phyloP scores from a whole-genome alignment of 1,284 basidiomycete species.

The Coriolopsis trogii region DNA sequence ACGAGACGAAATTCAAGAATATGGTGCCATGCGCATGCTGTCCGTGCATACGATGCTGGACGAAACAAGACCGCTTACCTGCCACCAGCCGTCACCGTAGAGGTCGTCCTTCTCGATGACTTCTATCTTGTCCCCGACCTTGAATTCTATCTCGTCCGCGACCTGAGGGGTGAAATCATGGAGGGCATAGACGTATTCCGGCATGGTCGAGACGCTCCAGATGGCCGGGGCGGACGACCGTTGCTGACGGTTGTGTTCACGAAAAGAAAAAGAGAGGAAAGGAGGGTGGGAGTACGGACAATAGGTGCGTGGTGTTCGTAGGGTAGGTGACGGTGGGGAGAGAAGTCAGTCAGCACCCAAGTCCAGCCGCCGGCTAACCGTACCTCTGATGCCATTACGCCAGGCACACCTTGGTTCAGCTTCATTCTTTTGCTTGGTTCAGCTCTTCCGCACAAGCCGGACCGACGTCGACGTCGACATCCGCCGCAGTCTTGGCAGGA shows the following conservation, averaged over 20 bases:
- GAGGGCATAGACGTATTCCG: conserved; percentile 73
- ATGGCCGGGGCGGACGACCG: not conserved
- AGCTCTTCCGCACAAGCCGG: no score
- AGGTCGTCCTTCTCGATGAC: conserved; percentile 93
- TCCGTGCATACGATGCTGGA: no score
- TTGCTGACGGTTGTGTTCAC: not conserved
- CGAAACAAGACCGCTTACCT: conserved; percentile 59
- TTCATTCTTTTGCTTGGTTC: not conserved
- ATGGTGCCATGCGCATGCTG: no score
- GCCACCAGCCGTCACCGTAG: conserved; percentile 99
- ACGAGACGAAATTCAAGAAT: no score
- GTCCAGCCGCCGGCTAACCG: not conserved
- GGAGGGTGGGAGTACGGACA: conserved; percentile 8
- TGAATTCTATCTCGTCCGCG: conserved; percentile 91
- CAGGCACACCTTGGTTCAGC: not conserved
- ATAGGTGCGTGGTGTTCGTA: conserved; percentile 1
- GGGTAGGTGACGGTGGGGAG: conserved; percentile 5
- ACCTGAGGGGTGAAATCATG: conserved; percentile 92
- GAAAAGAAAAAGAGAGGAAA: conserved; percentile 1
- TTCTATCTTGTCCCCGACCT: conserved; percentile 85
- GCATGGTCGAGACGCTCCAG: conserved; percentile 34
- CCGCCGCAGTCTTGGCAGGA: no score
- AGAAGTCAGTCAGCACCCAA: conserved; percentile 3
- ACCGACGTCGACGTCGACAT: no score
- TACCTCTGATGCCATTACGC: not conserved